Percentiles rank a stretch among this genome's conserved stretches.
These are phyloP conservation scores for Omphalotus olearius DNA, from an alignment of 1,284 basidiomycete genomes.

Conservation along the genomic window DNA sequence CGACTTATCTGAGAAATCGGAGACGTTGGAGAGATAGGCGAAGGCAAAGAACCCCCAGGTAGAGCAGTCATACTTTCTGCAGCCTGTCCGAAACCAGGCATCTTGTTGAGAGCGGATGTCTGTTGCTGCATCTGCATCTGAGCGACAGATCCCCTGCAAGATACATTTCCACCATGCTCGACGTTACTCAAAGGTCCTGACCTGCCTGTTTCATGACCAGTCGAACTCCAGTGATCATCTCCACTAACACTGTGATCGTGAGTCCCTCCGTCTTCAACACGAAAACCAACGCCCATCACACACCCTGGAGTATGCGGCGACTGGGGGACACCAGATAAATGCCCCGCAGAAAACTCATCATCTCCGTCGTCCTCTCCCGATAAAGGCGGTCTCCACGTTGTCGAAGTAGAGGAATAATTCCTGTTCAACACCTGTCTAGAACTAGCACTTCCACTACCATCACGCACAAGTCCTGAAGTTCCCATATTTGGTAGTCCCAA, in stretches of 20 bases:
- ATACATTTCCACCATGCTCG: not conserved
- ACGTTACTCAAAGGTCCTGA: not conserved
- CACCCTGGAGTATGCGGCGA: not conserved
- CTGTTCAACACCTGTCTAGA: constrained; percentile 6
- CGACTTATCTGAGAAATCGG: too few species aligned
- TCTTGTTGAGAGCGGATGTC: not conserved
- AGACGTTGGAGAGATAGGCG: not conserved
- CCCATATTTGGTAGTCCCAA: not conserved
- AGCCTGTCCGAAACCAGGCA: constrained; percentile 13
- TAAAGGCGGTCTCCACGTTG: constrained; percentile 9
- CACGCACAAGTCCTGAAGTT: not conserved
- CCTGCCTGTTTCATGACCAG: not conserved
- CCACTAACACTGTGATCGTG: constrained; percentile 5
- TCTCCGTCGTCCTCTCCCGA: constrained; percentile 8
- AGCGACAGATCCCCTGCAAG: not conserved
- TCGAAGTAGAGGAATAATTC: constrained; percentile 2
- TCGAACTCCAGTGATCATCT: constrained; percentile 7
- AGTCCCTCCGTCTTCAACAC: not conserved
- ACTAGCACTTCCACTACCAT: constrained; percentile 3
- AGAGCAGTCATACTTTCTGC: constrained; percentile 8
- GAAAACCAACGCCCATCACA: not conserved
- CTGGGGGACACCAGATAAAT: not conserved
- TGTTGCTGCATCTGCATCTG: not conserved
- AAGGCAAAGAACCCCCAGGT: not conserved
- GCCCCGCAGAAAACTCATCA: not conserved